phyloP scores from a whole-genome alignment of 495 filamentous ascomycete genomes.

The Penicillium flavigenum region DNA sequence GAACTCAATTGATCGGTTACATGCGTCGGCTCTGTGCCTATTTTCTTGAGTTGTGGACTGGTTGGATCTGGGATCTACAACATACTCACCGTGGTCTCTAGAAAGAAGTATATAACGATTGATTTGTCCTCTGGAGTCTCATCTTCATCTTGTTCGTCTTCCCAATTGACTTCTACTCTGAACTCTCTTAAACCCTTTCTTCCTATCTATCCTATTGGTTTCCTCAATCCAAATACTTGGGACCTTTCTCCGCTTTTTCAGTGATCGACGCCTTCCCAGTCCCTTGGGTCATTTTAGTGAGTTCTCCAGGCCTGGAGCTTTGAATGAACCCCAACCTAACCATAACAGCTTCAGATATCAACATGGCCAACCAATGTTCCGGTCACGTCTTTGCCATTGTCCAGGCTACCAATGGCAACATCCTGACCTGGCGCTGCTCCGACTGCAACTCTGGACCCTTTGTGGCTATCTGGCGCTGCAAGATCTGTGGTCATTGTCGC shows the following conservation, averaged over 20 bases:
- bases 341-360: neutral
- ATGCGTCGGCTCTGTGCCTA: constrained; percentile 25
- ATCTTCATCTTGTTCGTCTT: constrained; percentile 1
- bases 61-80: constrained; percentile 14
- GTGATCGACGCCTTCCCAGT: constrained; percentile 29
- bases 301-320: neutral
- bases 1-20: constrained; percentile 13
- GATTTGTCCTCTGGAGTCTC: neutral
- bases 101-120: constrained; percentile 25
- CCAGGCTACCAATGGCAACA: constrained; percentile 49
- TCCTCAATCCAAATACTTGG: constrained; percentile 10
- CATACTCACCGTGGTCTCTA: constrained; percentile 9
- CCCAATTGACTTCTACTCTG: constrained; percentile 1
- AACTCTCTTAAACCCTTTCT: neutral
- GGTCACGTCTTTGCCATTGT: constrained; percentile 48
- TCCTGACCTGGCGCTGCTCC: constrained; percentile 50
- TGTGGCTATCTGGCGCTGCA: constrained; percentile 51
- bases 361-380: constrained; percentile 50
- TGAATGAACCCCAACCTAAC: neutral
- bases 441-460: constrained; percentile 53
- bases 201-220: neutral
- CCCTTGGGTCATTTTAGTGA: constrained; percentile 27
- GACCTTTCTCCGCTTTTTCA: constrained; percentile 11
- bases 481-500: constrained; percentile 48
- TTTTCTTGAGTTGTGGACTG: constrained; percentile 18